These are phyloP conservation scores for Ophiosphaerella herpotricha DNA, from an alignment of 2,329 filamentous ascomycete genomes.

Conservation along the genomic window DNA sequence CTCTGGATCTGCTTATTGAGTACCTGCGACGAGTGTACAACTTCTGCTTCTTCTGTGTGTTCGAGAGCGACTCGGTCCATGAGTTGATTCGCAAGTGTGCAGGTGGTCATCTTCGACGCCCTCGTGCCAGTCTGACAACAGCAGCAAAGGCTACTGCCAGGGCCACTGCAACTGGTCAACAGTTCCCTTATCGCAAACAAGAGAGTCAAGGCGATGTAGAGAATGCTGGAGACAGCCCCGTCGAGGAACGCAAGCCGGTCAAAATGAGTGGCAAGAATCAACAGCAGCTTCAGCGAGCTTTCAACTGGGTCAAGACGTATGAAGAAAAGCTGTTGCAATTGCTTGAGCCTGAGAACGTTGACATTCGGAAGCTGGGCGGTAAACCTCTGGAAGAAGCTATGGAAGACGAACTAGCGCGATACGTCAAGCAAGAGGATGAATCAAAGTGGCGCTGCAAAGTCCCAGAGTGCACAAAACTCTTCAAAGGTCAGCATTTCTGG, in stretches of 20 bases:
- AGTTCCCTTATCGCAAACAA: slow-evolving; percentile 83
- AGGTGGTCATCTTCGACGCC: slow-evolving; percentile 92
- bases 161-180: slow-evolving; percentile 80
- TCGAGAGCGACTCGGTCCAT: slow-evolving; percentile 96
- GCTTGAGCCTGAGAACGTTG: slow-evolving; percentile 83
- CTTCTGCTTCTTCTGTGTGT: slow-evolving; percentile 99
- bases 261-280: slow-evolving; percentile 76
- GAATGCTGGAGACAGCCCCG: slow-evolving; percentile 66
- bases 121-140: slow-evolving; percentile 80
- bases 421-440: slow-evolving; percentile 96
- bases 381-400: slow-evolving; percentile 83
- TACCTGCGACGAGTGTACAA: slow-evolving; percentile 96
- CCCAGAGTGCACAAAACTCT: slow-evolving; percentile 92
- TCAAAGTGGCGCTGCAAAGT: slow-evolving; percentile 97
- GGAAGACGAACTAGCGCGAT: slow-evolving; percentile 82
- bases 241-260: slow-evolving; percentile 71
- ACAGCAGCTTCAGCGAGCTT: slow-evolving; percentile 90
- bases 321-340: slow-evolving; percentile 96
- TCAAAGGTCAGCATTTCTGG: slow-evolving; percentile 98
- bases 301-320: slow-evolving; percentile 98
- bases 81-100: slow-evolving; percentile 95
- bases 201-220: slow-evolving; percentile 67
- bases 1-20: slow-evolving; percentile 92
- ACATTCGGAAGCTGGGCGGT: slow-evolving; percentile 88
- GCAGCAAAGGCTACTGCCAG: slow-evolving; percentile 82